Evolutionary conservation across 2,329 filamentous ascomycete genomes (phyloP), one percentile per base, ranked within the genome.

Genomic region (Epichloe hybrida): DNA sequence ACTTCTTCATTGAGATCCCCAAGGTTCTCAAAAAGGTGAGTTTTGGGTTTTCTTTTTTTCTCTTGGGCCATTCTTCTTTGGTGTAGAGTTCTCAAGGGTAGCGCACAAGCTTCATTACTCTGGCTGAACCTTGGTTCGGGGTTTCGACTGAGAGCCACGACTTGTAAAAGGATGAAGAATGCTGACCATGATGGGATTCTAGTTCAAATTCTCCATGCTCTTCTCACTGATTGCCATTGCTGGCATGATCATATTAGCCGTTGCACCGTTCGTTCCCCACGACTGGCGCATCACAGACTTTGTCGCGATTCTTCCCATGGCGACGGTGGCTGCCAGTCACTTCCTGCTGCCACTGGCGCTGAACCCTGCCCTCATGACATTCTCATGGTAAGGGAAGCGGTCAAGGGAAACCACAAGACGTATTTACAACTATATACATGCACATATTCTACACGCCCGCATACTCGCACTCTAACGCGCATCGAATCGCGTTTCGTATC

Each of bases 1-100:
- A 88, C 66, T 94, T 94, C 69, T 91, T 90, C 69, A 84, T 87
- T 53, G 88, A 93, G 63, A 79, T 90, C 17, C 84, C 84, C 36
- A 85, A 84, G 63, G 85, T 94, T 40, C 64, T 91, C 59, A 84
- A 82, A 82, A 82, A 80, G 62, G 88, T 88, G 67, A 79, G 83
- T 65, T 73, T 66, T 59, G 62, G 39, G 7, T 36, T 42, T 34
- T 12, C 3, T 27, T 7, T 21, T 3, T 27, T 27, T 2, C 23
- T 27, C 23, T 27, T 8, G 23, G 2, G 23, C 23, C 23, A 8
- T 27, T 8, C 23, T 27, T 5, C 6, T 8, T 8, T 27, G 7
- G 23, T 27, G 6, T 27, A 27, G 23, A 27, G 23, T 27, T 27
- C 6, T 27, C 23, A 27, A 27, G 23, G 6, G 6, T 6, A 27